Evolutionary conservation across 1,284 basidiomycete species (phyloP).

Genomic region (Schizopora paradoxa): DNA sequence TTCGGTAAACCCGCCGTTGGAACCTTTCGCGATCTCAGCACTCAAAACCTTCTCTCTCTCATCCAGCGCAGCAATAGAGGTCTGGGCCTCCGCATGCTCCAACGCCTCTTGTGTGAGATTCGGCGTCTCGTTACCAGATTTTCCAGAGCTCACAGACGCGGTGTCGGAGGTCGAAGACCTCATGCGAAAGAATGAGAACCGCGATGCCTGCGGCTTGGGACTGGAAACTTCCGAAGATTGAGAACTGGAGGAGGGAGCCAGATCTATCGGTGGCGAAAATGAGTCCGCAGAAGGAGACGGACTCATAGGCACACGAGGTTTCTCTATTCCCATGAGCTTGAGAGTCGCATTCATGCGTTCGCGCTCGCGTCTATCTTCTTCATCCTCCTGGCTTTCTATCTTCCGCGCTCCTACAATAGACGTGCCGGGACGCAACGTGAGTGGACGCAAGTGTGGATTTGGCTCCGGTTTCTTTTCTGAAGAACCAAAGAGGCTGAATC

Average conservation of each 20-base stretch:
- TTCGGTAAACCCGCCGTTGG: constrained; percentile 71
- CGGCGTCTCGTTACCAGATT: constrained; percentile 34
- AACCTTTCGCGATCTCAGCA: constrained; percentile 70
- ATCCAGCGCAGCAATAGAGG: constrained; percentile 65
- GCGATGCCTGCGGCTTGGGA: constrained; percentile 30
- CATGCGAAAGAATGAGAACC: constrained; percentile 69
- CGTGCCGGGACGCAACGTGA: constrained; percentile 65
- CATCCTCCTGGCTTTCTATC: constrained; percentile 77
- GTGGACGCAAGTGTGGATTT: constrained; percentile 54
- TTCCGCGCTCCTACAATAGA: constrained; percentile 62
- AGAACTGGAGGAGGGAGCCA: constrained; percentile 19
- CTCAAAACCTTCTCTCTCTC: constrained; percentile 68
- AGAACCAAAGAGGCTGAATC: constrained; percentile 60
- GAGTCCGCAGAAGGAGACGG: constrained; percentile 35
- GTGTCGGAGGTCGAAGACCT: constrained; percentile 32
- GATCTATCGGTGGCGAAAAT: constrained; percentile 27
- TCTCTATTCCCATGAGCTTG: constrained; percentile 87
- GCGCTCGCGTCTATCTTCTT: constrained; percentile 80
- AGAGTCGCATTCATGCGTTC: constrained; percentile 83
- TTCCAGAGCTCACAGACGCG: constrained; percentile 35
- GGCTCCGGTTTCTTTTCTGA: constrained; percentile 55
- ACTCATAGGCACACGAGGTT: constrained; percentile 37
- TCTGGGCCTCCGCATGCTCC: constrained; percentile 71
- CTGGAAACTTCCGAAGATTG: constrained; percentile 22
- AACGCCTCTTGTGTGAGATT: constrained; percentile 69